Evolutionary conservation across 495 filamentous ascomycete species (phyloP), one percentile per base, ranked within the genome.

Genomic region (Lophiotrema nucula): DNA sequence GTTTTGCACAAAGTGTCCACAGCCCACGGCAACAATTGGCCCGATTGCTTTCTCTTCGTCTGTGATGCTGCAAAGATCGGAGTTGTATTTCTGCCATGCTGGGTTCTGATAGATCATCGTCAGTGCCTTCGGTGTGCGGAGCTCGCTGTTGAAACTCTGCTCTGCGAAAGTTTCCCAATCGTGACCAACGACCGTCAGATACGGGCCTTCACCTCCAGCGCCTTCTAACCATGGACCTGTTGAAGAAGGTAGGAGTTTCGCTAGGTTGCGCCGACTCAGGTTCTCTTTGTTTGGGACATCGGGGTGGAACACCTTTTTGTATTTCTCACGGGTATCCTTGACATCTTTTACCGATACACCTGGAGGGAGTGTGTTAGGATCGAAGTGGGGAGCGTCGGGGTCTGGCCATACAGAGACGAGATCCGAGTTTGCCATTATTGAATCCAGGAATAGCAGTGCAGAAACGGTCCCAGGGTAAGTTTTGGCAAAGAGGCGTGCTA

Each of bases 1-100:
- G 59, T 67, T 79, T 62, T 86, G 83, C 27, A 87, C 75, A 61
- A 86, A 86, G 65, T 86, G 82, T 0, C 83, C 82, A 38, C 81
- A 81, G 0, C 71, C 71, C 12, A 72, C 70, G 0, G 83, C 83
- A 43, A 78, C 74, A 12, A 83, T 59, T 4, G 80, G 77, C 0
- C 80, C 77, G 3, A 69, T 69, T 46, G 67, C 72, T 37, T 64
- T 70, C 22, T 69, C 70, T 4, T 51, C 47, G 13, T 69, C 68
- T 0, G 77, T 81, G 19, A 87, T 72, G 22, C 66, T 67, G 3
- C 65, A 68, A 35, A 88, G 65, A 0, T 77, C 82, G 53, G 79
- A 69, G 53, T 86, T 86, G 53, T 85, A 86, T 44, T 22, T 37
- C 2, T 70, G 67, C 83, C 84, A 87, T 4, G 70, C 73, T 0